Conservation (phyloP, 129 eudicot species). For the Tagetes patula region DNA sequence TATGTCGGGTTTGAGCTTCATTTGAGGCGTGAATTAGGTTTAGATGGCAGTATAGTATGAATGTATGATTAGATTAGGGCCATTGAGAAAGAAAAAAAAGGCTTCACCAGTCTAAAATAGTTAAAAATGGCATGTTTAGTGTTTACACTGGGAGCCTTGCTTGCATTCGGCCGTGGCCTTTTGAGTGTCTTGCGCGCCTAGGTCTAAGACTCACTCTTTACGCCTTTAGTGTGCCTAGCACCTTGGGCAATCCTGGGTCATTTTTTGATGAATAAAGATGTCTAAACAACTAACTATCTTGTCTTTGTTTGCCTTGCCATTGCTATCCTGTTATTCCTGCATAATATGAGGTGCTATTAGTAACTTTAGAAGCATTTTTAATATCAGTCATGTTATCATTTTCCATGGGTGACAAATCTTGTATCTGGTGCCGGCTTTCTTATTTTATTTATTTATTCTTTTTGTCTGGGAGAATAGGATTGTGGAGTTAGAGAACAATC, state of each 20-base stretch:
- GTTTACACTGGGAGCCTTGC: no score
- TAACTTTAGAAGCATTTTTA: not conserved
- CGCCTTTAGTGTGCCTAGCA: not conserved
- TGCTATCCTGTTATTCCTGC: not conserved
- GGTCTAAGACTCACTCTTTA: no score
- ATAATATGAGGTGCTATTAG: not conserved
- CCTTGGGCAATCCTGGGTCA: not conserved
- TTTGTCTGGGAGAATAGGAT: not conserved
- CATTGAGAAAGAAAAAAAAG: no score
- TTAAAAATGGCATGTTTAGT: no score
- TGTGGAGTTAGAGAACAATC: slow-evolving; percentile 4
- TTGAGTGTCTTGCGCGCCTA: no score
- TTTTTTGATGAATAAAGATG: not conserved
- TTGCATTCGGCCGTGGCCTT: no score
- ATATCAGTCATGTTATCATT: not conserved
- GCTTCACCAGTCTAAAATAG: no score
- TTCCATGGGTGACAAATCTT: not conserved
- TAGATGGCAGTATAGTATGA: no score
- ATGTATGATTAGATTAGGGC: no score
- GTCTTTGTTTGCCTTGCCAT: not conserved
- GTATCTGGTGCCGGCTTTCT: not conserved
- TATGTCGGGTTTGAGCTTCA: no score
- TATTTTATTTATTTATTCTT: not conserved
- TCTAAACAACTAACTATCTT: not conserved
- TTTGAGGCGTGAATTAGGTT: no score